A percentile compares a stretch with the other conserved stretches of the same genome.
These are phyloP conservation scores for Xylaria sp. DNA, from an alignment of 2,329 filamentous ascomycete species.

Conservation along the genomic window DNA sequence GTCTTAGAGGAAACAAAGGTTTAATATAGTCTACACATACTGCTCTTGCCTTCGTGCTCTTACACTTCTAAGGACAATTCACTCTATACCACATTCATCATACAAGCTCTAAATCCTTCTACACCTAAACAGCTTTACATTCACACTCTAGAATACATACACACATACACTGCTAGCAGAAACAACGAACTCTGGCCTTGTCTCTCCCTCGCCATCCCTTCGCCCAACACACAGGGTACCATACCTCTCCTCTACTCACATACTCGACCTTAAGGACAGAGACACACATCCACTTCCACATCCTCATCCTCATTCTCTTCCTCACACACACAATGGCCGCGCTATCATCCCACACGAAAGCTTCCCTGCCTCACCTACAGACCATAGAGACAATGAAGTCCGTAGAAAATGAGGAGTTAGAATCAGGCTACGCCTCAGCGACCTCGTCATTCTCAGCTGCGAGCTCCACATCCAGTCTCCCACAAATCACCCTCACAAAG, in stretches of 20 bases:
- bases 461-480: conserved; percentile 71
- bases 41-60: conserved; percentile 20
- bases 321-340: conserved; percentile 40
- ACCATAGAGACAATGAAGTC: conserved; percentile 56
- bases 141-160: neutral
- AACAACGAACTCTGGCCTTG: neutral
- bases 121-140: neutral
- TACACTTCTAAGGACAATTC: conserved; percentile 7
- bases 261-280: conserved; percentile 1
- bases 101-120: conserved; percentile 5
- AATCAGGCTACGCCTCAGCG: conserved; percentile 86
- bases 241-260: conserved; percentile 6
- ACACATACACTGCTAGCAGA: conserved; percentile 4
- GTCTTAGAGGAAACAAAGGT: conserved; percentile 3
- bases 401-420: conserved; percentile 61
- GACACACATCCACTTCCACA: conserved; percentile 20
- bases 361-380: conserved; percentile 52
- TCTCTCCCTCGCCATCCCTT: neutral
- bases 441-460: conserved; percentile 55
- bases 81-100: conserved; percentile 11
- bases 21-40: conserved; percentile 26
- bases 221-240: neutral
- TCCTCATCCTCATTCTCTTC: neutral
- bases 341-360: conserved; percentile 55
- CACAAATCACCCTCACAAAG: conserved; percentile 85